Conservation (phyloP, 495 filamentous ascomycete species). For the Trichoderma parareesei region DNA sequence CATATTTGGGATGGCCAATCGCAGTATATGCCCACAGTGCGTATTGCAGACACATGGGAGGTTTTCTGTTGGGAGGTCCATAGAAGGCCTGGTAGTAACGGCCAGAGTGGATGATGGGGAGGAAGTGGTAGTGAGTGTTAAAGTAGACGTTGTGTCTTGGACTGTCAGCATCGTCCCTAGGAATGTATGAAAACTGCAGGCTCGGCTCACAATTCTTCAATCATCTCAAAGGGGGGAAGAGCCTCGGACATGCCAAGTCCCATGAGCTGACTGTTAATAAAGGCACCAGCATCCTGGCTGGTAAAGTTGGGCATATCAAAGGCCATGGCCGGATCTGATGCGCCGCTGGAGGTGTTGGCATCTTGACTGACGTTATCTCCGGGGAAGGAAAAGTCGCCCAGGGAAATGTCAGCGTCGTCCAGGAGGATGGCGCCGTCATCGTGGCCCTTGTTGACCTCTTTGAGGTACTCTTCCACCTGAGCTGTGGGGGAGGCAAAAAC, state of each 20-base stretch:
- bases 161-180: constrained; percentile 7
- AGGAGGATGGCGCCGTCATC: not conserved
- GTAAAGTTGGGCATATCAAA: constrained; percentile 8
- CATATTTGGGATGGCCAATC: constrained; percentile 30
- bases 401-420: not conserved
- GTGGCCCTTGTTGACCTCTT: constrained; percentile 23
- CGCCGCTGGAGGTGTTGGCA: not conserved
- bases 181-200: not conserved
- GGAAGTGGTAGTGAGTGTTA: constrained; percentile 23
- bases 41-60: constrained; percentile 43
- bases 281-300: not conserved
- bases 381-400: not conserved
- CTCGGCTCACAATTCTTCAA: constrained; percentile 39
- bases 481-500: constrained; percentile 20
- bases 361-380: not conserved
- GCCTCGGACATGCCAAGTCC: constrained; percentile 35
- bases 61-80: constrained; percentile 34
- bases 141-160: constrained; percentile 36
- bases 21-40: constrained; percentile 39
- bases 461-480: constrained; percentile 40
- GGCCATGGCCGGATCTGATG: not conserved
- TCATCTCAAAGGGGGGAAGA: constrained; percentile 36
- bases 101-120: constrained; percentile 34
- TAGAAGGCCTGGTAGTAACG: constrained; percentile 35
- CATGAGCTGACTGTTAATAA: constrained; percentile 22